Conservation (phyloP, 2,329 filamentous ascomycete genomes). For the Hymenoscyphus linearis region DNA sequence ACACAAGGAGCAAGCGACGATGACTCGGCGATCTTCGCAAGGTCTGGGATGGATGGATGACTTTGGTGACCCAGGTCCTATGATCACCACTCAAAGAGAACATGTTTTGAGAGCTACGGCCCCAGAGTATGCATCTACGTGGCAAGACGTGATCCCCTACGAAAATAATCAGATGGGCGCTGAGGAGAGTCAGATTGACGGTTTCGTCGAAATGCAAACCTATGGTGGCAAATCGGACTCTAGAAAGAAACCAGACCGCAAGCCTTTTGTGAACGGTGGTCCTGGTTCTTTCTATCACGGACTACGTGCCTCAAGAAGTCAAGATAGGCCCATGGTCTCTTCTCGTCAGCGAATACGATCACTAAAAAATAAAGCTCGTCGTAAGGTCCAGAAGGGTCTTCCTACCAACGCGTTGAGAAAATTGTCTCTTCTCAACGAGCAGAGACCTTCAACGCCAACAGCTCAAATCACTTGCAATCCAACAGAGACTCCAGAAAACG, state of each 20-base stretch:
- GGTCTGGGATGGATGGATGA: slow-evolving; percentile 18
- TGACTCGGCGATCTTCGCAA: neutral
- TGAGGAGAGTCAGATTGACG: slow-evolving; percentile 8
- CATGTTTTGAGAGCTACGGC: slow-evolving; percentile 3
- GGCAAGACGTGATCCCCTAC: slow-evolving; percentile 7
- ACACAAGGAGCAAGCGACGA: neutral
- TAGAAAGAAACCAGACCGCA: slow-evolving; percentile 9
- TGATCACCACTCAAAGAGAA: slow-evolving; percentile 4
- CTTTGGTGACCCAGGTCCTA: slow-evolving; percentile 15
- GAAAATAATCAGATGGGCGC: slow-evolving; percentile 9
- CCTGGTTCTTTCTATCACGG: slow-evolving; percentile 27
- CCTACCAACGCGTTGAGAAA: slow-evolving; percentile 22
- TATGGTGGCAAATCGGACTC: slow-evolving; percentile 5
- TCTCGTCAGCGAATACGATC: slow-evolving; percentile 7
- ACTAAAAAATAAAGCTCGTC: neutral
- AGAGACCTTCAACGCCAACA: slow-evolving; percentile 11
- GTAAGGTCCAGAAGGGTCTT: slow-evolving; percentile 14
- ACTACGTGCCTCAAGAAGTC: slow-evolving; percentile 14
- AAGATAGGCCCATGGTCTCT: slow-evolving; percentile 3
- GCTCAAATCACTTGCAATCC: neutral
- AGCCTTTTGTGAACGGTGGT: slow-evolving; percentile 17
- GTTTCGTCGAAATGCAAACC: slow-evolving; percentile 5
- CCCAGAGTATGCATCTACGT: neutral
- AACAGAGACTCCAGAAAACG: slow-evolving; percentile 7
- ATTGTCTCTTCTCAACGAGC: slow-evolving; percentile 20